phyloP scores from a whole-genome alignment of 2,329 filamentous ascomycete species.

The Aureobasidium sp. region DNA sequence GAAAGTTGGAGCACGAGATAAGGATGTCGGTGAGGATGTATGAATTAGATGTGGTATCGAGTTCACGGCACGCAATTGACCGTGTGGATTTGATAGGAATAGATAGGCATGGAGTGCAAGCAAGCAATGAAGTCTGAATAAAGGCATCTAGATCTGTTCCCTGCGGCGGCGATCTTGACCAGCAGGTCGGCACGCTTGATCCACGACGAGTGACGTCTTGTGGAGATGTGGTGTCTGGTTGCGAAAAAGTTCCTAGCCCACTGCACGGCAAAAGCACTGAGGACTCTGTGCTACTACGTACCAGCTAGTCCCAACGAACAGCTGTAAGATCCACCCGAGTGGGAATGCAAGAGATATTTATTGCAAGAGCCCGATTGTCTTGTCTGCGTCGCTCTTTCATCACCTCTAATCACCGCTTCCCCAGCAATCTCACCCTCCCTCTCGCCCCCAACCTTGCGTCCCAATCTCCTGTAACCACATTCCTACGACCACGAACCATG shows the following conservation, averaged over 20 bases:
- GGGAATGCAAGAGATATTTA: slow-evolving; percentile 7
- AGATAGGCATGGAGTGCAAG: background rate
- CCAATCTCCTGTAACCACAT: background rate
- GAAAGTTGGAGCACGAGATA: background rate
- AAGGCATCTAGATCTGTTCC: slow-evolving; percentile 4
- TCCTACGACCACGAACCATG: slow-evolving; percentile 30
- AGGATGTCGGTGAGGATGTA: background rate
- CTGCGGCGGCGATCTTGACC: slow-evolving; percentile 9
- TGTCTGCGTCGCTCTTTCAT: slow-evolving; percentile 2
- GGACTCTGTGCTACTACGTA: slow-evolving; percentile 5
- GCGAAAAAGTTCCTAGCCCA: background rate
- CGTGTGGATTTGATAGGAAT: no score
- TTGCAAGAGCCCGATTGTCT: slow-evolving; percentile 5
- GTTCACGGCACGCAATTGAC: background rate
- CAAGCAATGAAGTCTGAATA: background rate
- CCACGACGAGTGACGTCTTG: slow-evolving; percentile 11
- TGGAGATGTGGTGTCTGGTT: background rate
- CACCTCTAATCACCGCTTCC: slow-evolving; percentile 4
- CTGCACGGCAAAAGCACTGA: background rate
- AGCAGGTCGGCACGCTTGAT: slow-evolving; percentile 4
- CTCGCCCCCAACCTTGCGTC: background rate
- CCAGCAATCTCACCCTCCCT: slow-evolving; percentile 3
- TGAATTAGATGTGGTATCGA: background rate
- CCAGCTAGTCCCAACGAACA: slow-evolving; percentile 10
- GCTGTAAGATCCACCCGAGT: background rate